These are phyloP conservation scores for Acanthamoeba sp. DNA, from an alignment of 208 protist species.

Conservation along the genomic window DNA sequence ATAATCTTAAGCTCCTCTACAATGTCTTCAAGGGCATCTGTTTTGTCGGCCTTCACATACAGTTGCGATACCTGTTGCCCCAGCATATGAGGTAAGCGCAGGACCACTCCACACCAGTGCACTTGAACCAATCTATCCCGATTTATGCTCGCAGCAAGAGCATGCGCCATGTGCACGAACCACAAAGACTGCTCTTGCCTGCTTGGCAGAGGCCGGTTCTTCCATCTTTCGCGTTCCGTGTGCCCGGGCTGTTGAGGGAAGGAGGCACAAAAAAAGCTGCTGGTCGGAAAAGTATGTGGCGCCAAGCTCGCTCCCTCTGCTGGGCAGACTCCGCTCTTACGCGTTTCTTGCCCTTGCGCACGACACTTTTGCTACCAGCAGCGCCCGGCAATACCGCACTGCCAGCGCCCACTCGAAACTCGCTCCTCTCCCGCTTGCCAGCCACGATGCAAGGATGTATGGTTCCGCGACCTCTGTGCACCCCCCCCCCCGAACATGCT, in stretches of 20 bases:
- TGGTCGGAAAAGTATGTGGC: not conserved
- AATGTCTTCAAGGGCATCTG: not conserved
- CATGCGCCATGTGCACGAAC: not conserved
- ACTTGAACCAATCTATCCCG: not conserved
- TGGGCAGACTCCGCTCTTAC: not conserved
- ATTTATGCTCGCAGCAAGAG: too few species aligned
- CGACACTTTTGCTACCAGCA: not conserved
- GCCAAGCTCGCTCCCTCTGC: not conserved
- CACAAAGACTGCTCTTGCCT: not conserved
- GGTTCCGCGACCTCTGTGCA: not conserved
- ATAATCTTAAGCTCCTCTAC: conserved; percentile 15
- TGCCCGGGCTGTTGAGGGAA: too few species aligned
- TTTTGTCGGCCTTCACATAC: conserved; percentile 49
- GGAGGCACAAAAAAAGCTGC: not conserved
- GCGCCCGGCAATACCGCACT: too few species aligned
- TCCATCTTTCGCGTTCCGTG: not conserved
- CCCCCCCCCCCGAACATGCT: too few species aligned
- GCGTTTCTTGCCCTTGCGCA: not conserved
- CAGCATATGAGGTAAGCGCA: not conserved
- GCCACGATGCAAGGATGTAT: not conserved
- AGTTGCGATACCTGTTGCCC: conserved; percentile 33
- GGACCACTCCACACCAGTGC: not conserved
- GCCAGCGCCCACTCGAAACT: too few species aligned
- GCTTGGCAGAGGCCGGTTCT: not conserved
- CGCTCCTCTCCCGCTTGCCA: too few species aligned